Base-by-base conservation (phyloP, 805 yeast genomes). In the Candida orba region DNA sequence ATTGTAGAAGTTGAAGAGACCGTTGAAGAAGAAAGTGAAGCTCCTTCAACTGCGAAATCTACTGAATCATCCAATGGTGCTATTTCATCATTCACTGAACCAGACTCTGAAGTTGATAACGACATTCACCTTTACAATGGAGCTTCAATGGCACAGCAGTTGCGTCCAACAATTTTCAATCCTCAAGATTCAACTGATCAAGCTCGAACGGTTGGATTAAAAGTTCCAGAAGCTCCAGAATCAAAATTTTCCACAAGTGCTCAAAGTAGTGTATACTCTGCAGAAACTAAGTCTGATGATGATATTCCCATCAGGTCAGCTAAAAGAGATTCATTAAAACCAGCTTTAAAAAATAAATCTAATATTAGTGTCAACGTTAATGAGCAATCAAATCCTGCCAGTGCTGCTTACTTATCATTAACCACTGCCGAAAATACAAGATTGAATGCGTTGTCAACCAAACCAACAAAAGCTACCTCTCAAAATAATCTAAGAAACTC, bases 391-490 rank as follows among this genome's bases (percentile, higher is more conserved):
- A 59, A 40, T 47, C 63, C 83, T 2, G 85, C 86, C 0, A 75
- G 75, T 24, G 74, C 72, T 46, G 88, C 85, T 0, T 82, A 82
- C 52, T 56, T 82, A 36, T 79, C 86, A 0, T 62, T 81, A 42
- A 73, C 90, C 1, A 84, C 93, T 0, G 90, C 90, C 1, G 89
- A 84, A 56, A 84, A 84, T 59, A 84, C 93, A 0, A 70, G 89
- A 46, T 57, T 82, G 44, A 84, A 84, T 62, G 83, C 91, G 47
- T n/a, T 34, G 6, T 33, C 33, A 13, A 29, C 20, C 7, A 27
- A 37, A 14, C 17, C 36, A 17, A 3, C 36, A 14, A 39, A 39
- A 22, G 41, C 30, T 14, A 23, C 8, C 13, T 2, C 27, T 20
- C 23, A 13, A n/a, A 31, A 38, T 15, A 12, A 12, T 33, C 4